Evolutionary conservation across 202 grass and related monocot species (phyloP).

Genomic region (Hordeum pubiflorum): DNA sequence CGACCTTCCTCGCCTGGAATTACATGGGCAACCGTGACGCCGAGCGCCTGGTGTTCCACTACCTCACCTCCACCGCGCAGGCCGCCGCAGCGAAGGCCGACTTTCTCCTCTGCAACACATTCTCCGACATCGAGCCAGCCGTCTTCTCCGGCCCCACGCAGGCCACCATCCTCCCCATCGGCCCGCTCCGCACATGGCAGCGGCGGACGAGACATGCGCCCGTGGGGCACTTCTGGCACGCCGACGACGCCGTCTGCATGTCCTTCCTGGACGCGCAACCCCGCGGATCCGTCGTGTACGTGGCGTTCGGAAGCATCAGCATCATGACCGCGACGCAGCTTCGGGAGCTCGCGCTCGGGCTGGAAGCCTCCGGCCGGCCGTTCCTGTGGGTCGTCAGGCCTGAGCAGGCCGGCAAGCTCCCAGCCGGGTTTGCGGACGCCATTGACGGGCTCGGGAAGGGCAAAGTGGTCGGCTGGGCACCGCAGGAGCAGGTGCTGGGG

Average conservation of each 20-base stretch:
- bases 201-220: background rate
- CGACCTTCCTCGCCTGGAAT: conserved; percentile 38
- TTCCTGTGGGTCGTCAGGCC: conserved; percentile 40
- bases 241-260: background rate
- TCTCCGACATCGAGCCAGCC: conserved; percentile 28
- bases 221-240: conserved; percentile 24
- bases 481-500: conserved; percentile 28
- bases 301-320: conserved; percentile 37
- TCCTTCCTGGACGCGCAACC: conserved; percentile 28
- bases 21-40: conserved; percentile 23
- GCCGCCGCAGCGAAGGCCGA: background rate
- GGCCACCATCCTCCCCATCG: conserved; percentile 16
- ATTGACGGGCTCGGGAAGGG: background rate
- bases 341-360: conserved; percentile 24
- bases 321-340: conserved; percentile 27
- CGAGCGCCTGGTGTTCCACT: conserved; percentile 25
- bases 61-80: conserved; percentile 8
- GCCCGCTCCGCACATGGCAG: conserved; percentile 23
- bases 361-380: background rate
- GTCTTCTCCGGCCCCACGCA: background rate
- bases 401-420: background rate
- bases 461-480: conserved; percentile 37
- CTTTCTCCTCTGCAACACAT: conserved; percentile 59
- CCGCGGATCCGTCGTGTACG: conserved; percentile 9
- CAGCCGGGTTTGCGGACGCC: background rate